These are phyloP conservation scores for Tuctoria greenei DNA, from an alignment of 176 grass and related monocot species.

Conservation along the genomic window DNA sequence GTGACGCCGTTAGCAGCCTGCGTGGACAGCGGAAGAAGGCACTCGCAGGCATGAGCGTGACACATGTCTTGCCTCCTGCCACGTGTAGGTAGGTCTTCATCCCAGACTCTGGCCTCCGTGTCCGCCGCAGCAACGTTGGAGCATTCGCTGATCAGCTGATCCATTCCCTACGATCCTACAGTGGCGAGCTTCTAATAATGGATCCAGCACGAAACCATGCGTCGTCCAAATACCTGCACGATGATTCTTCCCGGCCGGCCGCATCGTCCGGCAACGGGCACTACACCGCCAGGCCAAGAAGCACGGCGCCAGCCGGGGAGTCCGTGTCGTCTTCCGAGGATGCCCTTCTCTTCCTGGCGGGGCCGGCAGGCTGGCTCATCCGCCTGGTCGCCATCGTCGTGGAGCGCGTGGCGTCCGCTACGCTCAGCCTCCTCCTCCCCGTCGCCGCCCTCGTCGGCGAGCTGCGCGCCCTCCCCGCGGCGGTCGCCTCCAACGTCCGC, in stretches of 20 bases:
- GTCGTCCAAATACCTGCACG: neutral
- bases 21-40: neutral
- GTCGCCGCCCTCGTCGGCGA: slow-evolving; percentile 26
- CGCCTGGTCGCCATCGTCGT: slow-evolving; percentile 23
- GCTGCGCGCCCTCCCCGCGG: slow-evolving; percentile 3
- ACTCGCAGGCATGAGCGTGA: neutral
- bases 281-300: too few relatives aligned
- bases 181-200: too few relatives aligned
- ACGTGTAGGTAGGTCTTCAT: slow-evolving; percentile 20
- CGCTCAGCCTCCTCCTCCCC: slow-evolving; percentile 29
- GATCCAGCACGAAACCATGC: too few relatives aligned
- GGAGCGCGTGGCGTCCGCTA: slow-evolving; percentile 18
- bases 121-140: neutral
- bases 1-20: neutral
- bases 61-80: slow-evolving; percentile 25
- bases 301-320: too few relatives aligned
- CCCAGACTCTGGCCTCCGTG: too few relatives aligned
- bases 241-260: neutral
- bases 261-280: neutral
- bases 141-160: too few relatives aligned
- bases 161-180: too few relatives aligned
- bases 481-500: neutral
- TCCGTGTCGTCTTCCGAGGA: too few relatives aligned
- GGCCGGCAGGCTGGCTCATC: slow-evolving; percentile 36
- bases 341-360: slow-evolving; percentile 11